Percentiles rank a stretch among this genome's conserved stretches.
These are phyloP conservation scores for Mucor plumbeus DNA, from an alignment of 371 early-diverging fungal species.

Conservation along the genomic window DNA sequence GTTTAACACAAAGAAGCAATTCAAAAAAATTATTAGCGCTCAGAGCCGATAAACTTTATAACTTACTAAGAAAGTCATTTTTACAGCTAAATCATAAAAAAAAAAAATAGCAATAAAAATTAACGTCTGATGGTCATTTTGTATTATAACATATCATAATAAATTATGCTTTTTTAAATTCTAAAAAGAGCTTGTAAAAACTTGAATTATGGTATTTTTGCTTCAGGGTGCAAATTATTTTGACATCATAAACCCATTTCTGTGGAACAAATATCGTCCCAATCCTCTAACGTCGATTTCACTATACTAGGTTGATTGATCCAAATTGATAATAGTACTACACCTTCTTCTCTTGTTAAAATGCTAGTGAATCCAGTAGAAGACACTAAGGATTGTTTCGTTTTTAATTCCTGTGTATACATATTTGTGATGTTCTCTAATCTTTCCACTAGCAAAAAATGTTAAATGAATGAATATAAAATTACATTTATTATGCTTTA, in stretches of 20 bases:
- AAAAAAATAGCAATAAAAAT: no score
- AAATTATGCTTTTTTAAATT: no score
- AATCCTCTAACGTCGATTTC: constrained; percentile 31
- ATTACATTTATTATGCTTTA: constrained; percentile 10
- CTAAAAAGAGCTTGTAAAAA: no score
- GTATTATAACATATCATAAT: no score
- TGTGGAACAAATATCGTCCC: constrained; percentile 38
- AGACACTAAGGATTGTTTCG: constrained; percentile 24
- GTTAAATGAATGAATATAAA: neutral
- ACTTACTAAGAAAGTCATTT: no score
- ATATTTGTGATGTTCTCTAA: constrained; percentile 27
- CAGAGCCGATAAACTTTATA: no score
- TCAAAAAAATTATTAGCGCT: no score
- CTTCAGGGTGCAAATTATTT: no score
- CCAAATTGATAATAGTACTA: constrained; percentile 47
- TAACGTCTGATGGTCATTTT: no score
- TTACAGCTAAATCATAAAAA: no score
- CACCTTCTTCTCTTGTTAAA: constrained; percentile 39
- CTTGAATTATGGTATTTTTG: no score
- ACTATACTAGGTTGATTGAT: constrained; percentile 44
- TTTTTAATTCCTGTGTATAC: constrained; percentile 36
- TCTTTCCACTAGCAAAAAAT: neutral
- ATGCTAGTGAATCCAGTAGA: constrained; percentile 30
- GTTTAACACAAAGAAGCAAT: no score
- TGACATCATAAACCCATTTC: constrained; percentile 18